Base-by-base conservation (phyloP, 441 rosid species). In the Geranium incanum region DNA sequence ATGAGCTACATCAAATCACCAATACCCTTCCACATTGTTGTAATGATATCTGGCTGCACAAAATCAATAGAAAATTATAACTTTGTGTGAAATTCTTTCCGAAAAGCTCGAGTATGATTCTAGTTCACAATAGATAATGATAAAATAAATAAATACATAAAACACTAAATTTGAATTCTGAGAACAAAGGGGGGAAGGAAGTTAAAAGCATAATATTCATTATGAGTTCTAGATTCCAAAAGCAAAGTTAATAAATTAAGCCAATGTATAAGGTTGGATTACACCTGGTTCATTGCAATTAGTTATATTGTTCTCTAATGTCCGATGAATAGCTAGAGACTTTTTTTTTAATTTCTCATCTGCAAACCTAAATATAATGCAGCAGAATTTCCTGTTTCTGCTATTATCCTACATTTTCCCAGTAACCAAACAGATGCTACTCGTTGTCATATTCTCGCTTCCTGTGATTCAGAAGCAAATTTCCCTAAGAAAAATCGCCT, bases 351-450 rank as follows among this genome's bases (percentile, higher is more conserved):
- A 48, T 48, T 15, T 48, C 55, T 48, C 55, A 12, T 0, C 55
- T 48, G 55, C 5, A 48, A 59, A 55, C 62, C 21, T n/a, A 15
- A 15, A 55, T 3, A 55, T 55, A 72, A 76, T 59, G 65, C 41
- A 71, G 9, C 36, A 19, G 33, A 11, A 23, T 64, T 33, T 23
- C 5, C 13, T 6, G 13, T 64, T 11, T 18, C 45, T 36, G 37
- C 48, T 18, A 19, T 74, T 15, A 3, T 50, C 37, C 6, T 18
- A 65, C 48, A 36, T 38, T 75, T 75, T 69, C 68, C 73, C 74
- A 36, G 71, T 74, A 72, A n/a, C 71, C 69, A 77, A 77, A 70
- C 77, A 70, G 6, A 67, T 13, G 13, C 16, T 71, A n/a, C 64
- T 18, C 19, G 16, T 59, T 16, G 21, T 59, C 33, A 6, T 59